phyloP scores from a whole-genome alignment of 1,139 yeast genomes.

The Hanseniaspora sp. region DNA sequence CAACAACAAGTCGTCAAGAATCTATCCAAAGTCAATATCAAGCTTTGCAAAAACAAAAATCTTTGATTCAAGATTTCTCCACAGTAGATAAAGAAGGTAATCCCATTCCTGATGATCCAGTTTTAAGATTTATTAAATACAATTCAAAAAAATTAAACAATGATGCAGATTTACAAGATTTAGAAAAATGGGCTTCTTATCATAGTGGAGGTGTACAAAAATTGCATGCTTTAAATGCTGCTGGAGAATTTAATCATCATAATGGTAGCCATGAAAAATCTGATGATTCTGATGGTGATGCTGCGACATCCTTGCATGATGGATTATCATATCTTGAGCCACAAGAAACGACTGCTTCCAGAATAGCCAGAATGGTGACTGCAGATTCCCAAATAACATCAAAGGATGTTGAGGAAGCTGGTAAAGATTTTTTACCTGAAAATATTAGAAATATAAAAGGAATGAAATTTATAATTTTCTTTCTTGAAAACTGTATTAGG shows the following conservation, averaged over 20 bases:
- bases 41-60: constrained; percentile 3
- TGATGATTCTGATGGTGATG: background rate
- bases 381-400: constrained; percentile 28
- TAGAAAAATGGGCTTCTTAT: constrained; percentile 13
- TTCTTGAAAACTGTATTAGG: constrained; percentile 51
- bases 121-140: constrained; percentile 14
- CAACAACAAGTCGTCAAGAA: constrained; percentile 5
- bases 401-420: constrained; percentile 28
- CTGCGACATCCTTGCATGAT: background rate
- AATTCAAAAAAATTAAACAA: constrained; percentile 11
- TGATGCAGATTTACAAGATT: background rate
- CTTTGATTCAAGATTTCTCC: constrained; percentile 12
- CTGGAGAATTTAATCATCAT: background rate
- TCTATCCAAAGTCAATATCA: constrained; percentile 3
- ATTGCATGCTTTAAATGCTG: background rate
- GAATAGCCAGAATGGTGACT: constrained; percentile 27
- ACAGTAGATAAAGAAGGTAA: constrained; percentile 12
- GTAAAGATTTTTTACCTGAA: constrained; percentile 23
- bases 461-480: constrained; percentile 27
- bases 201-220: background rate
- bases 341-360: constrained; percentile 18
- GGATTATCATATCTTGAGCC: background rate
- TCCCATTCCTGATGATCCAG: constrained; percentile 14
- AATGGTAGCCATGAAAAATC: too few relatives aligned
- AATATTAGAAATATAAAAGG: constrained; percentile 26